Conservation (phyloP, 257 asterid species). For the Oldenlandia corymbosa region DNA sequence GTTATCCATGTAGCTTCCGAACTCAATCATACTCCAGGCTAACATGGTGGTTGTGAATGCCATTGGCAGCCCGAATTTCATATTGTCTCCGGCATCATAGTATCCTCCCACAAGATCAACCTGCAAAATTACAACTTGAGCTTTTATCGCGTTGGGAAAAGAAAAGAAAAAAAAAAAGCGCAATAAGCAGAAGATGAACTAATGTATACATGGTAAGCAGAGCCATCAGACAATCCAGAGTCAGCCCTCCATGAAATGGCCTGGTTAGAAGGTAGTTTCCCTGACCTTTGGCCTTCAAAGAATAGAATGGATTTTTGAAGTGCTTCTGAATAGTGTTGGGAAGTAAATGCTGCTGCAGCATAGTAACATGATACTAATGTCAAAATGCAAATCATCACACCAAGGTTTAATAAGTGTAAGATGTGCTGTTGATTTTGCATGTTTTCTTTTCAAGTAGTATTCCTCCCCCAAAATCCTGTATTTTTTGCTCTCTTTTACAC, state of each 20-base stretch:
- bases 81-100: slow-evolving; percentile 85
- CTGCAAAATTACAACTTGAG: slow-evolving; percentile 19
- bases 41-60: slow-evolving; percentile 77
- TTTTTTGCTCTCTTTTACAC: too few relatives aligned
- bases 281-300: slow-evolving; percentile 86
- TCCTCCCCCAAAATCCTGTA: too few relatives aligned
- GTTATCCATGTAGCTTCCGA: slow-evolving; percentile 48
- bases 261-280: slow-evolving; percentile 53
- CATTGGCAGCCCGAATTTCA: slow-evolving; percentile 82
- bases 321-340: slow-evolving; percentile 53
- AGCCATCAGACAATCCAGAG: slow-evolving; percentile 70
- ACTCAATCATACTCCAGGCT: slow-evolving; percentile 80
- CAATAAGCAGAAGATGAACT: background rate
- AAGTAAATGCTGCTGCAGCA: slow-evolving; percentile 65
- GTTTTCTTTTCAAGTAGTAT: slow-evolving; percentile 5
- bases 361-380: slow-evolving; percentile 20
- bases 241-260: slow-evolving; percentile 59
- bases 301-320: slow-evolving; percentile 64
- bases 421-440: slow-evolving; percentile 35
- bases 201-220: slow-evolving; percentile 45
- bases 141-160: background rate
- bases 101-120: slow-evolving; percentile 83
- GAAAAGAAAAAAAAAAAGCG: background rate
- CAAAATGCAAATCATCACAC: too few relatives aligned
- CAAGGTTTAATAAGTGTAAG: slow-evolving; percentile 19